A percentile compares a stretch with the other conserved stretches of the same genome.
Evolutionary conservation across 1,284 basidiomycete species (phyloP).

Genomic region (Pseudomicrostroma phylloplanum): DNA sequence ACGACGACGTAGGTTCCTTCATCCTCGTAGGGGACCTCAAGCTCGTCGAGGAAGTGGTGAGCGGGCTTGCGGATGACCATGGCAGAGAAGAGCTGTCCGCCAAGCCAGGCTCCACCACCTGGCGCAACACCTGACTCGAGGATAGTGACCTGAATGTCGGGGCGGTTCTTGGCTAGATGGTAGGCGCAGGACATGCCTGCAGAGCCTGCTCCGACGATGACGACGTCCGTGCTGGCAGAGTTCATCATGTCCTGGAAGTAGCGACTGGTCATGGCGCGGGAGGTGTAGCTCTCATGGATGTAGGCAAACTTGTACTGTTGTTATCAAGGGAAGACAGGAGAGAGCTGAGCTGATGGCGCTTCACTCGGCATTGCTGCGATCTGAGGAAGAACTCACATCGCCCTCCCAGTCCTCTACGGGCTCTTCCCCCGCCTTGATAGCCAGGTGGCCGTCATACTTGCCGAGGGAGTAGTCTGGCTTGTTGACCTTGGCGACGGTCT

Average conservation of each 20-base stretch:
- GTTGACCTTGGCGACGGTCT: constrained; percentile 1
- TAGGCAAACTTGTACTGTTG: constrained; percentile 41
- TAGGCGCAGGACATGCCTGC: constrained; percentile 75
- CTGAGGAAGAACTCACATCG: background rate
- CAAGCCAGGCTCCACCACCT: constrained; percentile 54
- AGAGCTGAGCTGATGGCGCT: no score
- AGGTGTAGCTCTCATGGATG: constrained; percentile 45
- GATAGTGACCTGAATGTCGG: constrained; percentile 73
- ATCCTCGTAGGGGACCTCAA: constrained; percentile 73
- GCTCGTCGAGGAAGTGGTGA: constrained; percentile 65
- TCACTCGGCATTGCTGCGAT: background rate
- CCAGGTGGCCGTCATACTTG: constrained; percentile 26
- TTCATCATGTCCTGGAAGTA: constrained; percentile 47
- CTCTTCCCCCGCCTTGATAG: constrained; percentile 37
- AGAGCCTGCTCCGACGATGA: constrained; percentile 64
- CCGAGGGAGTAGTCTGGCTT: background rate
- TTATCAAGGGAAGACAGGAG: no score
- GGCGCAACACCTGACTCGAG: constrained; percentile 75
- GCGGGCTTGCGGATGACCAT: constrained; percentile 80
- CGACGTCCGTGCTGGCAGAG: constrained; percentile 65
- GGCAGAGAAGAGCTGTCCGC: constrained; percentile 72
- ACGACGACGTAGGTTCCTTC: constrained; percentile 60
- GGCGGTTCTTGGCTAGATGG: constrained; percentile 60
- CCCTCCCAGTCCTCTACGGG: constrained; percentile 42
- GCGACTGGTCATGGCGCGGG: constrained; percentile 40